A percentile compares a stretch with the other conserved stretches of the same genome.
These are phyloP conservation scores for Haematococcus sp. DNA, from an alignment of 139 green algal genomes.

Conservation along the genomic window DNA sequence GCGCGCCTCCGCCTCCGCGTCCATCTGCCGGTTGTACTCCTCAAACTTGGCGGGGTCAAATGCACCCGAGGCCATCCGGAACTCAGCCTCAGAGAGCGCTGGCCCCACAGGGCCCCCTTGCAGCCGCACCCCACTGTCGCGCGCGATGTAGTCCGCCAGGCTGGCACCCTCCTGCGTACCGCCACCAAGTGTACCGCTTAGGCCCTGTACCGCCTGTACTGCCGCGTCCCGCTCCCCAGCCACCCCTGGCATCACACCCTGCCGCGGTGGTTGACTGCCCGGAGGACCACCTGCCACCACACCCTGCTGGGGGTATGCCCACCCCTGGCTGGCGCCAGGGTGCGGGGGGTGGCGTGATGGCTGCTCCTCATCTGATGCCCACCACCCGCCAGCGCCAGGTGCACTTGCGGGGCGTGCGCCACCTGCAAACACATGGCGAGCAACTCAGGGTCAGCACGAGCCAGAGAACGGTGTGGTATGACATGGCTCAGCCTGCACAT, in stretches of 20 bases:
- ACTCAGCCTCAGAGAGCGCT: conserved; percentile 3
- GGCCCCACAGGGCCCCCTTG: background rate
- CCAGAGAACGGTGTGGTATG: too few species aligned
- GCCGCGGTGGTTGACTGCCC: background rate
- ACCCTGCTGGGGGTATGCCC: background rate
- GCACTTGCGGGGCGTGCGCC: background rate
- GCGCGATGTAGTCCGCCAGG: conserved; percentile 4
- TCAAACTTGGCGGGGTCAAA: conserved; percentile 25
- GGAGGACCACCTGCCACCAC: background rate
- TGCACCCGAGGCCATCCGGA: conserved; percentile 14
- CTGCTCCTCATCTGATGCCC: too few species aligned
- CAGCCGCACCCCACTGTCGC: conserved; percentile 10
- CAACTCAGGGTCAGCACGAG: too few species aligned
- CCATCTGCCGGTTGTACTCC: conserved; percentile 36
- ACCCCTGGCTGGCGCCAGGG: background rate
- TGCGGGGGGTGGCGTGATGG: too few species aligned
- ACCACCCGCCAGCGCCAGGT: too few species aligned
- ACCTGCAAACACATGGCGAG: too few species aligned
- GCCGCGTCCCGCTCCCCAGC: background rate
- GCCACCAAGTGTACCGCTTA: background rate
- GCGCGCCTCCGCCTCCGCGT: conserved; percentile 40
- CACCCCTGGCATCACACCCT: background rate
- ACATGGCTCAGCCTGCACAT: too few species aligned
- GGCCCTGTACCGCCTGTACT: background rate
- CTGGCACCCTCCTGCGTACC: background rate